phyloP scores from a whole-genome alignment of 2,329 filamentous ascomycete genomes.

The Colletotrichum tamarilloi region DNA sequence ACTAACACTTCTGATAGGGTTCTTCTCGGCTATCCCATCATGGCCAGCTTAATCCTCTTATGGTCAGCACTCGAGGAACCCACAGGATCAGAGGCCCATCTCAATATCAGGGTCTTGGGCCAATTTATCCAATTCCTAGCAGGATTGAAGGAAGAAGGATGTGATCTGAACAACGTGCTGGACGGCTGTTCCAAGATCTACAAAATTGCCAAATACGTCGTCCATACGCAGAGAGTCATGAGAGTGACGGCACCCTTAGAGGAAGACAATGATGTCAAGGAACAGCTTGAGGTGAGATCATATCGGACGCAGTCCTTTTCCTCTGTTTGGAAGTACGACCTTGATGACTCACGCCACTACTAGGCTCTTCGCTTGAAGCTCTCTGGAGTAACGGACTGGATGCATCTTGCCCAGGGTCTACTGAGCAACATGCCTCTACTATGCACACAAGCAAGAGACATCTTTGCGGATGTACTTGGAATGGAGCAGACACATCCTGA shows the following conservation, averaged over 20 bases:
- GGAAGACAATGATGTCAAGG: conserved; percentile 16
- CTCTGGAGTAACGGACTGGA: conserved; percentile 28
- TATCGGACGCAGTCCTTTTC: neutral
- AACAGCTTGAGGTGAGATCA: conserved; percentile 24
- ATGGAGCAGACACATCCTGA: neutral
- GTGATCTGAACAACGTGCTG: conserved; percentile 8
- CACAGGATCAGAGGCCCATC: conserved; percentile 5
- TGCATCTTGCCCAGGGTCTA: conserved; percentile 24
- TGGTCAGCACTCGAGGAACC: conserved; percentile 28
- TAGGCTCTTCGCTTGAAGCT: conserved; percentile 22
- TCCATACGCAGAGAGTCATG: conserved; percentile 16
- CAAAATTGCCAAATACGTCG: conserved; percentile 28
- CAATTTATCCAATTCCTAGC: conserved; percentile 26
- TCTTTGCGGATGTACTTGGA: conserved; percentile 17
- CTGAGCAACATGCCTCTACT: conserved; percentile 16
- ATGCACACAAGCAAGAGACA: neutral
- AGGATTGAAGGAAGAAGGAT: conserved; percentile 24
- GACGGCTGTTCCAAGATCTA: conserved; percentile 29
- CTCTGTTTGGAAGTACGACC: neutral
- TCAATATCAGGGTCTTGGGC: conserved; percentile 19
- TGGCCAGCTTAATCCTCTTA: conserved; percentile 21
- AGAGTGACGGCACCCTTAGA: conserved; percentile 7
- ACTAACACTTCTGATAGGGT: neutral
- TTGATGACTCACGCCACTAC: neutral
- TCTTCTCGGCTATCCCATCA: conserved; percentile 19